Conservation (phyloP, 495 filamentous ascomycete genomes). For the Neurospora sp. region DNA sequence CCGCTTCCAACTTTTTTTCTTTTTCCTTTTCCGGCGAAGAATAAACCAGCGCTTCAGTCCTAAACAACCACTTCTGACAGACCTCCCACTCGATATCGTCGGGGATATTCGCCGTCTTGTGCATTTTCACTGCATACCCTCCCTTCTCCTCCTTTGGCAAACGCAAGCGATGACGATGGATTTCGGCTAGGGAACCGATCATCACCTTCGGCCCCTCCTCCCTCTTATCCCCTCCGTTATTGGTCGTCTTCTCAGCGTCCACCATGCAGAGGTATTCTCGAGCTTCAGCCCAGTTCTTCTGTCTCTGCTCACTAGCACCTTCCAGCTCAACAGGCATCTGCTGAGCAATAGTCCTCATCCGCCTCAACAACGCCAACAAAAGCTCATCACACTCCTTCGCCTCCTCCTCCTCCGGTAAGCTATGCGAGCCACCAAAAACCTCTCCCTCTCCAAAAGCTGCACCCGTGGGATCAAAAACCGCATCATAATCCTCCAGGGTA, state of each 20-base stretch:
- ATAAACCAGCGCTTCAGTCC: not conserved
- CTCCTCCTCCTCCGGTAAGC: not conserved
- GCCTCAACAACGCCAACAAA: too few species aligned
- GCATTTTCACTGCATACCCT: conserved; percentile 7
- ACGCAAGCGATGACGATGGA: conserved; percentile 3
- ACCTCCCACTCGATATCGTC: conserved; percentile 15
- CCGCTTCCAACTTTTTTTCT: too few species aligned
- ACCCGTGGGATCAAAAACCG: too few species aligned
- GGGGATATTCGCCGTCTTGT: conserved; percentile 5
- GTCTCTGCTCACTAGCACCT: too few species aligned
- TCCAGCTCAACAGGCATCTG: not conserved
- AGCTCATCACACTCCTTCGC: not conserved
- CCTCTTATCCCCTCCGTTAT: too few species aligned
- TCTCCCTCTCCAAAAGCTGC: too few species aligned
- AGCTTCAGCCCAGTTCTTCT: too few species aligned
- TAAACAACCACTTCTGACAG: conserved; percentile 36
- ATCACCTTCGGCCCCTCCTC: conserved; percentile 7
- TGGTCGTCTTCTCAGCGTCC: too few species aligned
- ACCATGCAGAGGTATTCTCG: too few species aligned
- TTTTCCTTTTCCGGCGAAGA: too few species aligned
- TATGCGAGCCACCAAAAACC: too few species aligned
- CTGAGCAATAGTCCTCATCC: not conserved
- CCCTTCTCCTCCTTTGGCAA: not conserved
- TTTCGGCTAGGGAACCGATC: conserved; percentile 26
- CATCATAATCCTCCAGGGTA: conserved; percentile 34